Conservation (phyloP, 768 basidiomycete species). For the Mycena pura region DNA sequence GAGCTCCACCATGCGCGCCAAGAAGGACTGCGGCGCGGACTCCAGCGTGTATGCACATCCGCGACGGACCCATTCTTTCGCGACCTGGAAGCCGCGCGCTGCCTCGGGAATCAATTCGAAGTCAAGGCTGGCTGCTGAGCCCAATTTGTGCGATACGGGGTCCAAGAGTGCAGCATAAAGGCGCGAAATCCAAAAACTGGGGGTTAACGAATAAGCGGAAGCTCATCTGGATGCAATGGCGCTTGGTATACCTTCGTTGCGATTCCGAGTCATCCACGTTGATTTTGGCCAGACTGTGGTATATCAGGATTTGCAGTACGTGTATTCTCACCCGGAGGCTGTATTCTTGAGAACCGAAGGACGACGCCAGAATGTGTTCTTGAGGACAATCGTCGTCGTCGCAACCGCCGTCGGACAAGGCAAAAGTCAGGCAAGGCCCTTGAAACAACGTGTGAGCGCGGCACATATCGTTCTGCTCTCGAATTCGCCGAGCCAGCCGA, state of each 20-base stretch:
- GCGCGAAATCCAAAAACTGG: slow-evolving; percentile 53
- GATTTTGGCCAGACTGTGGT: slow-evolving; percentile 38
- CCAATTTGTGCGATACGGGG: slow-evolving; percentile 54
- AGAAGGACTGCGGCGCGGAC: slow-evolving; percentile 36
- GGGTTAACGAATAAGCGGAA: no score
- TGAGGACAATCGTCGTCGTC: slow-evolving; percentile 13
- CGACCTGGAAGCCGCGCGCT: slow-evolving; percentile 38
- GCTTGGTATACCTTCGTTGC: slow-evolving; percentile 35
- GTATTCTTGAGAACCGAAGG: neutral
- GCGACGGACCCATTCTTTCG: slow-evolving; percentile 56
- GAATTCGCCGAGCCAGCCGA: slow-evolving; percentile 36
- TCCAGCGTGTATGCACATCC: slow-evolving; percentile 44
- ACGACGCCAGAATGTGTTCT: neutral
- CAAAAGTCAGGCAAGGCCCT: slow-evolving; percentile 7
- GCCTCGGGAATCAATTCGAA: slow-evolving; percentile 46
- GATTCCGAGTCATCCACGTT: slow-evolving; percentile 14
- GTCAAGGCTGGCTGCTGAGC: slow-evolving; percentile 46
- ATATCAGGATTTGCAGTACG: slow-evolving; percentile 57
- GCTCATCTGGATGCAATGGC: no score
- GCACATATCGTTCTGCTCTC: slow-evolving; percentile 42
- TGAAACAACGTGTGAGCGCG: slow-evolving; percentile 36
- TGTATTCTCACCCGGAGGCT: slow-evolving; percentile 45
- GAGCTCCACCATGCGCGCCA: slow-evolving; percentile 49
- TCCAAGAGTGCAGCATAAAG: slow-evolving; percentile 58
- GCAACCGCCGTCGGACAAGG: slow-evolving; percentile 5